These are phyloP conservation scores for Ceratobasidium theobromae DNA, from an alignment of 1,284 basidiomycete genomes.

Conservation along the genomic window DNA sequence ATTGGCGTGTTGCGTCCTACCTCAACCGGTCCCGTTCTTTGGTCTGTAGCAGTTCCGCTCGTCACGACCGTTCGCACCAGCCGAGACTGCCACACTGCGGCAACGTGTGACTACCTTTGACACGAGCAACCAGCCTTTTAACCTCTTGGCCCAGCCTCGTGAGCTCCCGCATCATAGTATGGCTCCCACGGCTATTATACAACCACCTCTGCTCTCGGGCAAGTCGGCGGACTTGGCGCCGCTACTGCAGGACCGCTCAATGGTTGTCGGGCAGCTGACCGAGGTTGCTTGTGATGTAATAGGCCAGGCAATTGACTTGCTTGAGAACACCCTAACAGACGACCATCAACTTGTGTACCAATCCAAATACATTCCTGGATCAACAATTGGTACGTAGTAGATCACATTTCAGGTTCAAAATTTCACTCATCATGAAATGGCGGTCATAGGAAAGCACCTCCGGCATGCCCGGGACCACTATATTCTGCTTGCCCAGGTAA, in stretches of 20 bases:
- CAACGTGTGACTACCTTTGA: slow-evolving; percentile 20
- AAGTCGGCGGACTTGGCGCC: not conserved
- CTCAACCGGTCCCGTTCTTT: too few species aligned
- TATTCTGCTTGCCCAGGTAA: slow-evolving; percentile 59
- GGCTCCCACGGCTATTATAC: slow-evolving; percentile 7
- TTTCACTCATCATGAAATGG: not conserved
- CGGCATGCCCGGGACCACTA: slow-evolving; percentile 82
- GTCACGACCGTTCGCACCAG: not conserved
- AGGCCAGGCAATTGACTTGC: slow-evolving; percentile 62
- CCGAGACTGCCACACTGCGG: not conserved
- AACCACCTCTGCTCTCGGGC: not conserved
- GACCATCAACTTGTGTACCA: slow-evolving; percentile 67
- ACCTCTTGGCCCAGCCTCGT: slow-evolving; percentile 8
- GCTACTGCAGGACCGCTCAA: not conserved
- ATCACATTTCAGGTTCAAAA: not conserved
- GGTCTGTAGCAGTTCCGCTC: too few species aligned
- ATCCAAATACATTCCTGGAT: slow-evolving; percentile 73
- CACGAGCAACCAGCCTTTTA: not conserved
- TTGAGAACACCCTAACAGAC: slow-evolving; percentile 61
- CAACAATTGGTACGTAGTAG: slow-evolving; percentile 65
- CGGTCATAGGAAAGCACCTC: slow-evolving; percentile 80
- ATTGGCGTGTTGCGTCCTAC: not conserved
- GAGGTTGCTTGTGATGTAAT: slow-evolving; percentile 65
- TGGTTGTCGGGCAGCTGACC: slow-evolving; percentile 46
- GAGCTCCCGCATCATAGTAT: not conserved